Evolutionary conservation across 305 asterid species (phyloP), one percentile per base, ranked within the genome.

Genomic region (Fraxinus greggii): DNA sequence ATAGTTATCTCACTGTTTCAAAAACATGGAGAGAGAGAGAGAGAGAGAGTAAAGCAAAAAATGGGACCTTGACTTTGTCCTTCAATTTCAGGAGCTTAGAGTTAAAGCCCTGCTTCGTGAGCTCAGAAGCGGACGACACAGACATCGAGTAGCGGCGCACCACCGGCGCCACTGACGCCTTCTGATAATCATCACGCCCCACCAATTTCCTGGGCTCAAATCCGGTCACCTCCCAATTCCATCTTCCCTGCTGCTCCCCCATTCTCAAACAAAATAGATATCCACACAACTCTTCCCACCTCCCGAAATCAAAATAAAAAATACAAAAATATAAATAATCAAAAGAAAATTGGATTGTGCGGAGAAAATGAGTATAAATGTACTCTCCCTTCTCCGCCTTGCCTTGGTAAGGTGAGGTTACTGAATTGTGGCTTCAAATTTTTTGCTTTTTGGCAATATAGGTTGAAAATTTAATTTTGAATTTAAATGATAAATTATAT

Each of bases 151-250:
- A 90, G 80, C 98, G 94, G 78, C 97, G 91, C 23, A 85, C 86
- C 79, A 87, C 19, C 78, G 91, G 92, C 81, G 90, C 84, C 81
- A 87, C 91, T 56, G 87, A 77, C 74, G 91, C 82, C 84, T 81
- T 89, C 78, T 84, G 80, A 80, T 86, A 86, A 77, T 91, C 93
- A 70, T 89, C 95, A 72, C 75, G 80, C 87, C 91, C 95, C 87
- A 89, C 81, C 88, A 93, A 82, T 89, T 86, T 89, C 72, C 97
- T 86, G 24, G 93, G 97, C 86, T 94, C 95, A 86, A 96, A 96
- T 24, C 99, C 99, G 8, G 97, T 83, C 42, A 94, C 97, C 81
- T 96, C 99, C 99, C 99, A 96, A 90, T 89, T 96, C 99, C 99
- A 96, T 75, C 86, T 89, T 83, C 92, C 89, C 82, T 85, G 88